Percentiles rank a stretch among this genome's conserved stretches.
Evolutionary conservation across 345 rosid genomes (phyloP).

Genomic region (Euphorbia lathyris): DNA sequence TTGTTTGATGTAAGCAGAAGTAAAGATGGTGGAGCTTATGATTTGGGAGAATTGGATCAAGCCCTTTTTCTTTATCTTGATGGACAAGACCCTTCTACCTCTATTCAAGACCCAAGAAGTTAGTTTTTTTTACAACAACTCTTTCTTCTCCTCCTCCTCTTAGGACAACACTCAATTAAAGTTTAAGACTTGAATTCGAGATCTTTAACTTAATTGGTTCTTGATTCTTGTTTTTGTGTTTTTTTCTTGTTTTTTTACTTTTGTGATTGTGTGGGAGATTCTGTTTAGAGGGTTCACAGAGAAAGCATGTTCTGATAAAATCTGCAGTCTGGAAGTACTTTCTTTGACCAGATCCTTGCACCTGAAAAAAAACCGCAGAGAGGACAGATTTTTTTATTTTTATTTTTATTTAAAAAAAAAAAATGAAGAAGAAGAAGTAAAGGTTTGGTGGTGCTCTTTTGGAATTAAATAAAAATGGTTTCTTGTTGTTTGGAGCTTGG

Average conservation of each 20-base stretch:
- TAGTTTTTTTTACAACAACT: constrained; percentile 30
- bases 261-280: constrained; percentile 23
- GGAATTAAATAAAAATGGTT: constrained; percentile 12
- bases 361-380: constrained; percentile 31
- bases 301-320: constrained; percentile 49
- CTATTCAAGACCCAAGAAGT: constrained; percentile 74
- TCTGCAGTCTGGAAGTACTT: constrained; percentile 41
- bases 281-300: constrained; percentile 52
- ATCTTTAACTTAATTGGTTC: neutral
- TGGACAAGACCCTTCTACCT: constrained; percentile 68
- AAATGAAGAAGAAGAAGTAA: neutral
- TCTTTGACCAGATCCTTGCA: constrained; percentile 69
- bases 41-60: constrained; percentile 92
- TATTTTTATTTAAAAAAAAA: neutral
- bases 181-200: no score
- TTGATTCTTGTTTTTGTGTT: neutral
- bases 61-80: constrained; percentile 90
- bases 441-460: neutral
- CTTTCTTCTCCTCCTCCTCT: constrained; percentile 12
- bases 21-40: constrained; percentile 50
- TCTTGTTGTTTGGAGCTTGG: constrained; percentile 20
- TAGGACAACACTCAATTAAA: no score
- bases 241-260: neutral
- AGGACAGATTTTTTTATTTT: neutral
- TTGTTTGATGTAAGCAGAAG: constrained; percentile 26